A percentile compares a stretch with the other conserved stretches of the same genome.
These are phyloP conservation scores for Dalechampia spathulata DNA, from an alignment of 441 rosid species.

Conservation along the genomic window DNA sequence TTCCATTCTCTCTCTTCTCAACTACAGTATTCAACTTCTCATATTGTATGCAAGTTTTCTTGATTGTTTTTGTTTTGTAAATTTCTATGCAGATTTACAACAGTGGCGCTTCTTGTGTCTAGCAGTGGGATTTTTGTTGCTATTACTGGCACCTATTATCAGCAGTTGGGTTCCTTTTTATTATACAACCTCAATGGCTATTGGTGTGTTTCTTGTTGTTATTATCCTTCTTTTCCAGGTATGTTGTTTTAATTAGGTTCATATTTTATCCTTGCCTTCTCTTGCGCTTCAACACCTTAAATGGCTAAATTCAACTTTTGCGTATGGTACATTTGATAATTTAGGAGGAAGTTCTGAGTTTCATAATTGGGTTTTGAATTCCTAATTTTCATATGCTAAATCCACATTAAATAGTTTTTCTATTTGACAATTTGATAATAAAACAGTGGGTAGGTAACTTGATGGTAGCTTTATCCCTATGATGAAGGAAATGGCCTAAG, in stretches of 20 bases:
- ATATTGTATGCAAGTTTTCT: not conserved
- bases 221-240: slow-evolving; percentile 84
- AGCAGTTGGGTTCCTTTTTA: slow-evolving; percentile 95
- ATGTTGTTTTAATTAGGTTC: slow-evolving; percentile 5
- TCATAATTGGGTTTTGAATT: too few species aligned
- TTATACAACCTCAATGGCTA: slow-evolving; percentile 89
- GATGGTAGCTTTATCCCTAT: not conserved
- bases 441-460: not conserved
- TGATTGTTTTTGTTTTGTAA: slow-evolving; percentile 7
- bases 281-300: not conserved
- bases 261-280: not conserved
- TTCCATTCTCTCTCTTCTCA: slow-evolving; percentile 5
- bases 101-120: slow-evolving; percentile 78
- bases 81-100: slow-evolving; percentile 54
- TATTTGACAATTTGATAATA: slow-evolving; percentile 1
- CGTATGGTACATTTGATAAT: too few species aligned
- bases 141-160: slow-evolving; percentile 70
- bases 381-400: too few species aligned
- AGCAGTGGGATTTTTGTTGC: slow-evolving; percentile 48
- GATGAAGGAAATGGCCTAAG: not conserved
- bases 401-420: too few species aligned
- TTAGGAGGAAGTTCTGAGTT: not conserved
- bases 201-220: slow-evolving; percentile 83
- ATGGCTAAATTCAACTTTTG: too few species aligned
- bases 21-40: not conserved